These are phyloP conservation scores for Cydonia oblonga DNA, from an alignment of 331 rosid species.

Conservation along the genomic window DNA sequence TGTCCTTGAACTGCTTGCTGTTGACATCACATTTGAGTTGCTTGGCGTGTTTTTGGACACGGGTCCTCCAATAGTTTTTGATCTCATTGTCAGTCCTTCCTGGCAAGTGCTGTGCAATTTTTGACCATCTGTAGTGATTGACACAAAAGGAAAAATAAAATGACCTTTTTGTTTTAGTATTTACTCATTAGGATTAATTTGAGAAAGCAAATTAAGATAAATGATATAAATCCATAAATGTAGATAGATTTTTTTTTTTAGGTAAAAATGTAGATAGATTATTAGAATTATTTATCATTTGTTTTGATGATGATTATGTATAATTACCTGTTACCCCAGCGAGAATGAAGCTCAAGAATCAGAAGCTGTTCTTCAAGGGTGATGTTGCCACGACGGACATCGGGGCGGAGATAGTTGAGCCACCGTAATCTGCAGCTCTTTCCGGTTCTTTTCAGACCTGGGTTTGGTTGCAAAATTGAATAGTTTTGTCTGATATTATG, in stretches of 20 bases:
- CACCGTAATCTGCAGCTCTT: constrained; percentile 85
- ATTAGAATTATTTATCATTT: not conserved
- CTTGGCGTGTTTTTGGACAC: constrained; percentile 91
- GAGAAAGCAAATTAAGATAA: too few species aligned
- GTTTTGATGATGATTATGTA: not conserved
- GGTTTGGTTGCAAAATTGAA: not conserved
- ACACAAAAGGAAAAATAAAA: too few species aligned
- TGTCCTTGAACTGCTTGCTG: constrained; percentile 93
- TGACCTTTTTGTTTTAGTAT: not conserved
- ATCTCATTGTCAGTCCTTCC: constrained; percentile 93
- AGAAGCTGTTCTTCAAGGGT: constrained; percentile 72
- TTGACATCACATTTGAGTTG: constrained; percentile 96
- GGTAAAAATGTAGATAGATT: not conserved
- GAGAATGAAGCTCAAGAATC: constrained; percentile 82
- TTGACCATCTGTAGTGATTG: constrained; percentile 60
- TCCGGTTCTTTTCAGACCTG: constrained; percentile 75
- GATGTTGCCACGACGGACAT: constrained; percentile 86
- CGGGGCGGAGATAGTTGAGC: constrained; percentile 83
- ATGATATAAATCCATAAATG: not conserved
- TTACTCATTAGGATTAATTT: not conserved
- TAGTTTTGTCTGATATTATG: not conserved
- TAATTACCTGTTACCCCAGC: constrained; percentile 71
- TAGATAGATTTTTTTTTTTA: too few species aligned
- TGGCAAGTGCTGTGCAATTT: constrained; percentile 81
- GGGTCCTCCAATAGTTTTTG: constrained; percentile 90